Percentiles rank a stretch among this genome's conserved stretches.
These are phyloP conservation scores for Tuber borchii DNA, from an alignment of 495 filamentous ascomycete species.

Conservation along the genomic window DNA sequence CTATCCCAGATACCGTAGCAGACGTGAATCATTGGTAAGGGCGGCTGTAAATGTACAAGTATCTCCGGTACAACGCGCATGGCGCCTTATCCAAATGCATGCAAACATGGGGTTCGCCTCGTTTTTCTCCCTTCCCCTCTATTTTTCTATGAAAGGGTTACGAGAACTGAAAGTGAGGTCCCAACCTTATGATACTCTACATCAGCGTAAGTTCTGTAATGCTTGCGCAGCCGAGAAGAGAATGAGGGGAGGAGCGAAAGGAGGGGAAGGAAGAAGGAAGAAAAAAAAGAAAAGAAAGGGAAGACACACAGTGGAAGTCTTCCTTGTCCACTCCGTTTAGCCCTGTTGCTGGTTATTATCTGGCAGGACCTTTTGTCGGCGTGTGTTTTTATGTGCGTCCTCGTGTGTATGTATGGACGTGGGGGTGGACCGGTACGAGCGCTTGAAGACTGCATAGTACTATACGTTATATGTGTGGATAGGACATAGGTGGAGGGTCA, in stretches of 20 bases:
- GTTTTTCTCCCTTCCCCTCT: neutral
- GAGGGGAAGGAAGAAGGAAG: neutral
- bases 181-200: neutral
- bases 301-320: neutral
- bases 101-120: neutral
- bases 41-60: neutral
- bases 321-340: neutral
- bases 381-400: neutral
- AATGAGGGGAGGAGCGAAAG: neutral
- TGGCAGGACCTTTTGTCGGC: neutral
- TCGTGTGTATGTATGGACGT: neutral
- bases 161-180: neutral
- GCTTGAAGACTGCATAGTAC: no score
- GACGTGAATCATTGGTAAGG: neutral
- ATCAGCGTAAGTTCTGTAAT: neutral
- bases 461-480: neutral
- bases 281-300: neutral
- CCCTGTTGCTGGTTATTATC: neutral
- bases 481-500: neutral
- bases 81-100: neutral
- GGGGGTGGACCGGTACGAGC: neutral
- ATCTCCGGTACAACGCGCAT: neutral
- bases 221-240: neutral
- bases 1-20: neutral
- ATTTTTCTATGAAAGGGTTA: neutral